These are phyloP conservation scores for Trichosanthes truncata DNA, from an alignment of 306 rosid genomes.

Conservation along the genomic window DNA sequence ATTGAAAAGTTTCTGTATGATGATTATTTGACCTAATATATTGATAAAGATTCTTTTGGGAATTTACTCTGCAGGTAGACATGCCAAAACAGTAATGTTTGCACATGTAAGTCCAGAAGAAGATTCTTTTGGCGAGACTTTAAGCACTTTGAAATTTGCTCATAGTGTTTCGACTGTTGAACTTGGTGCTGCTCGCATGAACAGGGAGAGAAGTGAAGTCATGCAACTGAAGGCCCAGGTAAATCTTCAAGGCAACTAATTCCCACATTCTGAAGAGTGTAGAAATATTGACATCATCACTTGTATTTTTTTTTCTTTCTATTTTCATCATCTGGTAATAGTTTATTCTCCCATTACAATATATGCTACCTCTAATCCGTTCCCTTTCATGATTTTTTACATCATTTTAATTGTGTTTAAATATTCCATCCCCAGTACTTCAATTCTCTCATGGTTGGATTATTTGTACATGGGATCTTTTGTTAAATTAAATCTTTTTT, in stretches of 20 bases:
- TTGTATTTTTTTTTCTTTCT: not conserved
- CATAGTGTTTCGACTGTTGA: constrained; percentile 84
- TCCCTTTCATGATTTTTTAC: not conserved
- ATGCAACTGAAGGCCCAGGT: constrained; percentile 85
- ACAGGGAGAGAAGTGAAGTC: constrained; percentile 73
- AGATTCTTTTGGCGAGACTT: constrained; percentile 73
- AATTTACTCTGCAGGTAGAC: constrained; percentile 54
- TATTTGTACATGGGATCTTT: not conserved
- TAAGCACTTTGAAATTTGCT: constrained; percentile 85
- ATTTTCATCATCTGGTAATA: not conserved
- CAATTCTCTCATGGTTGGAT: not conserved
- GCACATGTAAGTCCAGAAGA: constrained; percentile 94
- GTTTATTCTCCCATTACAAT: not conserved
- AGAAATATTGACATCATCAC: not conserved
- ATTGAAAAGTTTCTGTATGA: not conserved
- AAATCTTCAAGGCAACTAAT: constrained; percentile 2
- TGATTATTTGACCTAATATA: not conserved
- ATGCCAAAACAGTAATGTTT: constrained; percentile 93
- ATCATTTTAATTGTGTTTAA: not conserved
- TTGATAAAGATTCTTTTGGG: constrained; percentile 7
- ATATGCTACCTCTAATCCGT: not conserved
- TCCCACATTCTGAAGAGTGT: not conserved
- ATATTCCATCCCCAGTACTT: not conserved
- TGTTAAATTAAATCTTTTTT: not conserved
- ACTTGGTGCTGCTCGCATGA: constrained; percentile 69